Percentiles rank a stretch among this genome's conserved stretches.
These are phyloP conservation scores for Papiliotrema laurentii DNA, from an alignment of 1,284 basidiomycete species.

Conservation along the genomic window DNA sequence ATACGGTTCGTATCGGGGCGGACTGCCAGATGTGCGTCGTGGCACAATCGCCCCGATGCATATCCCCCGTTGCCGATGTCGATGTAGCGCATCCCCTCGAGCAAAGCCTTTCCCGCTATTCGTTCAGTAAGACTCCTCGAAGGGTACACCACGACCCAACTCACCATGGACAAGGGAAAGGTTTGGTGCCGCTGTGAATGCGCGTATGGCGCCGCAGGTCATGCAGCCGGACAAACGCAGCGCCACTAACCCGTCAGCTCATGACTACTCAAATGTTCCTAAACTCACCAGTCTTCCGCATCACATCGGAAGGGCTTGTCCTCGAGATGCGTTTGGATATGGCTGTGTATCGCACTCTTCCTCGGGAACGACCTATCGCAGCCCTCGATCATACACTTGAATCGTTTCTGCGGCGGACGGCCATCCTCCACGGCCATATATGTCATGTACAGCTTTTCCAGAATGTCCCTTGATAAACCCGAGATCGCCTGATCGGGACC, in stretches of 20 bases:
- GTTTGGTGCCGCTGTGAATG: constrained; percentile 50
- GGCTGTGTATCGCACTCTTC: constrained; percentile 50
- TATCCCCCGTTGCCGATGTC: constrained; percentile 50
- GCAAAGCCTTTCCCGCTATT: constrained; percentile 51
- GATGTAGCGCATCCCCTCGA: constrained; percentile 50
- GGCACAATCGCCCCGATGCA: constrained; percentile 35
- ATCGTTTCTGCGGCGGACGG: constrained; percentile 31
- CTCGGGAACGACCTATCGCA: constrained; percentile 50
- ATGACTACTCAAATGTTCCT: too few relatives aligned
- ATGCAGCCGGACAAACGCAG: constrained; percentile 51
- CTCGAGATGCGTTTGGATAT: constrained; percentile 53
- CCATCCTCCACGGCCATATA: constrained; percentile 29
- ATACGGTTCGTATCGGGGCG: constrained; percentile 6
- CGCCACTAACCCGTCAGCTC: constrained; percentile 8
- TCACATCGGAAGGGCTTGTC: constrained; percentile 52
- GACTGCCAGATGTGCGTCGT: background rate
- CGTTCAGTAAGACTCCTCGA: constrained; percentile 1
- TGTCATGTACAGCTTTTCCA: constrained; percentile 27
- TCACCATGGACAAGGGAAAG: constrained; percentile 50
- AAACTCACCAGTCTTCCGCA: constrained; percentile 44
- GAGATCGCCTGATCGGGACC: background rate
- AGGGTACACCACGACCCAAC: constrained; percentile 8
- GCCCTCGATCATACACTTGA: constrained; percentile 48
- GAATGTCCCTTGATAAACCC: constrained; percentile 22
- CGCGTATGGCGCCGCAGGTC: constrained; percentile 50